A percentile compares a stretch with the other conserved stretches of the same genome.
Evolutionary conservation across 75 land plant genomes (phyloP).

Genomic region (Picea glauca): DNA sequence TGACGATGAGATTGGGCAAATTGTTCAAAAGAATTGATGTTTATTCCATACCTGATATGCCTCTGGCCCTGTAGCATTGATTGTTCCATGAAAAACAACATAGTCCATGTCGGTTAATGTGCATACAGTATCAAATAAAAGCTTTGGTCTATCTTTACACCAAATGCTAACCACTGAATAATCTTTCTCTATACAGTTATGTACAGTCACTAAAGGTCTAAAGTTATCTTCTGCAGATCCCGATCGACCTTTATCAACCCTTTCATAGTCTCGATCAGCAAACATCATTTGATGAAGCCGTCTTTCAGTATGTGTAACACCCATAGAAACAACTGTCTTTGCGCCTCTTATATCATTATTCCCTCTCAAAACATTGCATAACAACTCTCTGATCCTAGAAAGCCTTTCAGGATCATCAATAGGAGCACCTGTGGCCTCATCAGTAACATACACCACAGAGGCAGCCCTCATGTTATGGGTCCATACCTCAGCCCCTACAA

Average conservation of each 20-base stretch:
- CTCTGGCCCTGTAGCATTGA: conserved; percentile 41
- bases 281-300: conserved; percentile 78
- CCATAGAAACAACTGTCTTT: conserved; percentile 35
- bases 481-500: conserved; percentile 72
- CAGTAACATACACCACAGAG: conserved; percentile 56
- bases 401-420: conserved; percentile 41
- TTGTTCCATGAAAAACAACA: conserved; percentile 82
- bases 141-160: conserved; percentile 81
- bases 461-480: conserved; percentile 77
- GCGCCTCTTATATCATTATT: conserved; percentile 41
- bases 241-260: not conserved
- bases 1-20: too few species aligned
- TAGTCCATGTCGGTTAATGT: conserved; percentile 97
- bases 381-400: conserved; percentile 46
- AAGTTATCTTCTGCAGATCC: not conserved
- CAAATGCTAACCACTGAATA: conserved; percentile 81
- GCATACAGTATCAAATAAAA: conserved; percentile 94
- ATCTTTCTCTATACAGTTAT: conserved; percentile 57
- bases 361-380: conserved; percentile 49
- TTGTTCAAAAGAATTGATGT: conserved; percentile 4
- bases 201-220: conserved; percentile 47
- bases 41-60: conserved; percentile 48
- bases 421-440: conserved; percentile 35
- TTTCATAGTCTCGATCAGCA: conserved; percentile 54
- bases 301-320: conserved; percentile 55